Evolutionary conservation across 768 basidiomycete species (phyloP), one percentile per base, ranked within the genome.

Genomic region (Leccinum aurantiacum): DNA sequence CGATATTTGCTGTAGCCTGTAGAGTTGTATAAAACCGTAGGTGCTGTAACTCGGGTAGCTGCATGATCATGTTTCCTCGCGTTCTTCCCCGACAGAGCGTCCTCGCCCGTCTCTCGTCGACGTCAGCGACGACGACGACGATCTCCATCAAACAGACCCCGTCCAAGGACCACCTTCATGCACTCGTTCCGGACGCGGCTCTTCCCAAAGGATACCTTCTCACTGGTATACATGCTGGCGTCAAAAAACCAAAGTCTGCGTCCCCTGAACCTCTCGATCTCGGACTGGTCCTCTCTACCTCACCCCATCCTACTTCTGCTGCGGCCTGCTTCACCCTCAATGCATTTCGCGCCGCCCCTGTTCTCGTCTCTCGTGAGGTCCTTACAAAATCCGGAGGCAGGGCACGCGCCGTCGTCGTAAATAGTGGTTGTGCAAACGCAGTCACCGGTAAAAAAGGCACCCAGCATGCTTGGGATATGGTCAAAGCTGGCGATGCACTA

Each of bases 401-500:
- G 29, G 94, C 88, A 0, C 82, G 91, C 6, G 89, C 83, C 0
- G 72, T 98, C n/a, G 90, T 98, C 64, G 88, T 98, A 52, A 99
- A 97, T 78, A 91, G 90, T 64, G 97, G 96, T 1, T 97, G 96
- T 71, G 97, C 97, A 3, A 99, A 98, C 72, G 97, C 97, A 13
- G 95, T 99, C 24, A 98, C 97, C 1, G 97, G 97, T 11, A 85
- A 84, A 66, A 86, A 94, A 67, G 97, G 97, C 10, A 71, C 91
- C 63, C 87, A 90, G 57, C 88, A 98, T 72, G 96, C 95, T 9
- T 94, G 93, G 89, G 79, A 81, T 1, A 98, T 98, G 96, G 89
- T 84, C 44, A 78, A 82, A 19, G 85, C 84, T 25, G 90, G 92
- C 7, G 92, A 93, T 66, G 76, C 75, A 7, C 80, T 93, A n/a